Conservation (phyloP, 495 filamentous ascomycete genomes). For the Talaromyces liani region DNA sequence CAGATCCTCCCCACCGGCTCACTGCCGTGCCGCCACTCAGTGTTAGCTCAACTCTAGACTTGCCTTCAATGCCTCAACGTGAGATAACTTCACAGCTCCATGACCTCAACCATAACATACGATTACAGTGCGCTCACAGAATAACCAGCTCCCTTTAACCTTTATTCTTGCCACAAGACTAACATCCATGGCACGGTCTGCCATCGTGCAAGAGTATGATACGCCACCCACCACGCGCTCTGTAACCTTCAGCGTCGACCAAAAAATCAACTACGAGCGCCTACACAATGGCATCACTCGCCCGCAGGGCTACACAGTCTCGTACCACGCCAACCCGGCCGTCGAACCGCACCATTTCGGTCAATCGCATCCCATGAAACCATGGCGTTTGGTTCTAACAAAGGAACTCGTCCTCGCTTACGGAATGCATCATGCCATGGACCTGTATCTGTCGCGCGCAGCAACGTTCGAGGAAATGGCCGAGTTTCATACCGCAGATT, state of each 20-base stretch:
- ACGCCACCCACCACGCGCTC: constrained; percentile 43
- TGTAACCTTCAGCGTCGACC: constrained; percentile 53
- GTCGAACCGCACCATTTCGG: constrained; percentile 97
- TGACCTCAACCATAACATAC: background rate
- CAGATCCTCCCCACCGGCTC: background rate
- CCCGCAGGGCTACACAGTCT: constrained; percentile 85
- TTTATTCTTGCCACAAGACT: background rate
- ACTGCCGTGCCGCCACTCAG: background rate
- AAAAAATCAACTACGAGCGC: constrained; percentile 58
- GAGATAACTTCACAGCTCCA: background rate
- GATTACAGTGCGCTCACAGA: background rate
- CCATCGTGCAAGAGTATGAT: constrained; percentile 66
- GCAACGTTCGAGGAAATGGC: constrained; percentile 83
- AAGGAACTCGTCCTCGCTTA: constrained; percentile 91
- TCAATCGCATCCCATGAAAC: constrained; percentile 94
- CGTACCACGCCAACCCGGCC: constrained; percentile 90
- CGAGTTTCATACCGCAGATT: constrained; percentile 81
- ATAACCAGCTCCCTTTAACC: too few species aligned
- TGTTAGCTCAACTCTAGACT: background rate
- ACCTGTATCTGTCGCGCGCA: constrained; percentile 72
- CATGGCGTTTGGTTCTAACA: constrained; percentile 91
- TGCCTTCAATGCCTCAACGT: background rate
- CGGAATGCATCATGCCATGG: constrained; percentile 94
- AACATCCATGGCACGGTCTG: constrained; percentile 32
- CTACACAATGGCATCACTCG: constrained; percentile 66